A percentile compares a stretch with the other conserved stretches of the same genome.
These are phyloP conservation scores for Chalciporus pseudorubinellus DNA, from an alignment of 768 basidiomycete genomes.

Conservation along the genomic window DNA sequence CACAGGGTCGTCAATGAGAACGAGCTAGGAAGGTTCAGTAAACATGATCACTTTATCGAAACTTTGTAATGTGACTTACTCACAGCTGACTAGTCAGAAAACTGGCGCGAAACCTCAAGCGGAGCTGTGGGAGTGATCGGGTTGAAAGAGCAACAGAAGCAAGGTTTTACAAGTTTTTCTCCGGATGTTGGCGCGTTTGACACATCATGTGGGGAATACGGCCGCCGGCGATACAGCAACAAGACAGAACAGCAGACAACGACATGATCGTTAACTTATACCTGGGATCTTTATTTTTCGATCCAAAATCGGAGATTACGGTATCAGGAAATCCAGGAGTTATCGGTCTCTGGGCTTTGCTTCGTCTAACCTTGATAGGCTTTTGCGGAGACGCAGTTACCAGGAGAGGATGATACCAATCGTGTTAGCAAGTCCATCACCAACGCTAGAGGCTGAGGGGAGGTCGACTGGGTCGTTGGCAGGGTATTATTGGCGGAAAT, in stretches of 20 bases:
- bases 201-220: slow-evolving; percentile 11
- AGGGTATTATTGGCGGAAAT: background rate
- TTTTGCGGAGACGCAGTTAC: slow-evolving; percentile 30
- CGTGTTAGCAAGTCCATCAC: background rate
- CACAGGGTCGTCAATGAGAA: slow-evolving; percentile 24
- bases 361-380: slow-evolving; percentile 33
- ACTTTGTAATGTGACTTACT: slow-evolving; percentile 3
- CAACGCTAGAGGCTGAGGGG: background rate
- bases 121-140: slow-evolving; percentile 8
- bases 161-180: slow-evolving; percentile 2
- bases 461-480: background rate
- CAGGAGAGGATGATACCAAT: slow-evolving; percentile 20
- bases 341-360: slow-evolving; percentile 22
- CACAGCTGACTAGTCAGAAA: background rate
- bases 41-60: slow-evolving; percentile 14
- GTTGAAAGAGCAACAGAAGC: slow-evolving; percentile 3
- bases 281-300: slow-evolving; percentile 17
- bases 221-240: slow-evolving; percentile 6
- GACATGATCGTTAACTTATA: slow-evolving; percentile 11
- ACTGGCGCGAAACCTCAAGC: slow-evolving; percentile 1
- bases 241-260: slow-evolving; percentile 1
- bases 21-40: slow-evolving; percentile 9
- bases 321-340: slow-evolving; percentile 28
- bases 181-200: slow-evolving; percentile 7
- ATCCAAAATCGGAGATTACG: slow-evolving; percentile 34